These are phyloP conservation scores for Gracilaria vermiculophylla DNA, from an alignment of 23 red algal species.

Conservation along the genomic window DNA sequence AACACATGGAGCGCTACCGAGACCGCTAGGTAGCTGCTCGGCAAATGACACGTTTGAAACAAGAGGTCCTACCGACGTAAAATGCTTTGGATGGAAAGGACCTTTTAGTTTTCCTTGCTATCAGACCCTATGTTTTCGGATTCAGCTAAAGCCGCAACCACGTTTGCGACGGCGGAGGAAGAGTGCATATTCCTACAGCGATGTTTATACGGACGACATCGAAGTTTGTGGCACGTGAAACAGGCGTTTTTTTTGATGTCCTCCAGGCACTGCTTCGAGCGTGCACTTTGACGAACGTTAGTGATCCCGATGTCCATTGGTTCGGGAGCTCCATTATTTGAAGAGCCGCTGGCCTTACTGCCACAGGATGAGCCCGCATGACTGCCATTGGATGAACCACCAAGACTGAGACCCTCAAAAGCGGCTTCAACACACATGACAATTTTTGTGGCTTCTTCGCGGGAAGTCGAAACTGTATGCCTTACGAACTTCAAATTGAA, in stretches of 20 bases:
- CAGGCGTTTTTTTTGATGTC: not conserved
- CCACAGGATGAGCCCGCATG: not conserved
- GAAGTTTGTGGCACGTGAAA: not conserved
- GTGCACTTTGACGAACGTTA: not conserved
- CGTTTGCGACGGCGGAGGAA: not conserved
- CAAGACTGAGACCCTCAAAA: not conserved
- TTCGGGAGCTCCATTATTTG: not conserved
- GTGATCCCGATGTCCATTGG: conserved; percentile 1
- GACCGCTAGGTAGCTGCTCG: too few relatives aligned
- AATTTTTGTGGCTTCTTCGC: not conserved
- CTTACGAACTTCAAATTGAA: not conserved
- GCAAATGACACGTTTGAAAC: too few relatives aligned
- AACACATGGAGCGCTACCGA: too few relatives aligned
- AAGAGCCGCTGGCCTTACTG: not conserved
- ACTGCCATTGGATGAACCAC: not conserved
- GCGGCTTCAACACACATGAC: too few relatives aligned
- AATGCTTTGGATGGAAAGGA: too few relatives aligned
- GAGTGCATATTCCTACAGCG: too few relatives aligned
- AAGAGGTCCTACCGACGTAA: too few relatives aligned
- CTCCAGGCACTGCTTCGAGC: not conserved
- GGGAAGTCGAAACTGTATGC: not conserved
- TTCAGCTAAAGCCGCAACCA: not conserved
- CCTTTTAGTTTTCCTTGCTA: too few relatives aligned
- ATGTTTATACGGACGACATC: not conserved
- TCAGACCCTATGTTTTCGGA: not conserved